Evolutionary conservation across 169 alveolate genomes (phyloP), one percentile per base, ranked within the genome.

Genomic region (Eimeria necatrix): DNA sequence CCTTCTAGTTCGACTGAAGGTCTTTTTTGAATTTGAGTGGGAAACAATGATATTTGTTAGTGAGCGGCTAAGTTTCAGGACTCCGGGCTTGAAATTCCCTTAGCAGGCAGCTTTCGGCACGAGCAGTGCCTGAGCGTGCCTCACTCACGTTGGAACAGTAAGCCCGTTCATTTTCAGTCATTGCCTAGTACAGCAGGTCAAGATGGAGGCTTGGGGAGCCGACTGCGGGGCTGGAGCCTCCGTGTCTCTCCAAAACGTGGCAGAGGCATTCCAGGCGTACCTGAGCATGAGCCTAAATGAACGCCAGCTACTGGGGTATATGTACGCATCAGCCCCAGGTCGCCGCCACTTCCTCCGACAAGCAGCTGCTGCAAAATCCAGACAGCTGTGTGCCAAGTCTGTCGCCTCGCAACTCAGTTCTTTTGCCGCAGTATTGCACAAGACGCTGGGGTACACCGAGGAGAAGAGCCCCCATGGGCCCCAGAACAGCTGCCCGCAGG

Each of bases 321-420:
- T 73, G 48, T 73, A 73, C 83, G 46, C 53, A 24, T n/a, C 83
- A 73, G 83, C 83, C 14, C 83, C 83, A 4, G 83, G 83, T 12
- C 18, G 83, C 18, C 24, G 51, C 24, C 1, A 32, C 8, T 73
- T 73, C 20, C 8, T 73, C 3, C 24, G 24, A 48, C 83, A 24
- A 73, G 24, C 52, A n/a, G 68, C 41, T 32, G 41, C 41, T 32
- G 41, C 41, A 32, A 32, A 32, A 16, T 20, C 70, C 20, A 20
- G 68, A 18, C 68, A 56, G 68, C 68, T 18, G 2, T 18, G 68
- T n/a, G 20, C 83, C 18, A 73, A 73, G 83, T 6, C 24, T n/a
- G 12, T 73, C 16, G 12, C 48, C 2, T 22, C 83, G 2, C 83
- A 73, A 22, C 83, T 73, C 20, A 7, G 51, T 41, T 32, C 83